Conservation (phyloP, 768 basidiomycete species). For the Calocybe cyanea region DNA sequence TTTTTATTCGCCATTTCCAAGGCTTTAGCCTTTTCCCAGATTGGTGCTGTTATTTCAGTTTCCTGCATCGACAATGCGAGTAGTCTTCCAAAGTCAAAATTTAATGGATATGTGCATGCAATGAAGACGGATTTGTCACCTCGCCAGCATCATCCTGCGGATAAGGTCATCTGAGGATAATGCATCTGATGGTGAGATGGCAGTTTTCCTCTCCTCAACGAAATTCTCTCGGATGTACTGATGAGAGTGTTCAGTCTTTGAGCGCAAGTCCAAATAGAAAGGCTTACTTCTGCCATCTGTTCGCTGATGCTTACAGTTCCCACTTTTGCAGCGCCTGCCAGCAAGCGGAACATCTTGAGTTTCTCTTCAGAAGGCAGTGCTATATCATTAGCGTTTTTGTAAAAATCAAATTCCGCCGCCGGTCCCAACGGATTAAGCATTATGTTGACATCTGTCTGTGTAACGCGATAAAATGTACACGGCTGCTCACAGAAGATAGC, state of each 20-base stretch:
- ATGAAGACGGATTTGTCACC: slow-evolving; percentile 40
- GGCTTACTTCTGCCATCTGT: slow-evolving; percentile 53
- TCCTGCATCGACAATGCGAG: slow-evolving; percentile 60
- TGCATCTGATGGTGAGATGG: slow-evolving; percentile 27
- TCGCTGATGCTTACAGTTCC: slow-evolving; percentile 54
- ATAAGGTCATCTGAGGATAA: slow-evolving; percentile 60
- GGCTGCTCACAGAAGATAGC: background rate
- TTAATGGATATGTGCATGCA: background rate
- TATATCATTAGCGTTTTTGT: slow-evolving; percentile 44
- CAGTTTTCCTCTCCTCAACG: slow-evolving; percentile 40
- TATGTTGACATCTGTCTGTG: slow-evolving; percentile 57
- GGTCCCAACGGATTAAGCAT: slow-evolving; percentile 35
- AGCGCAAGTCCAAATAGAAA: background rate
- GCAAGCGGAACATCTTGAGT: slow-evolving; percentile 51
- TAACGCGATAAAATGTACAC: background rate
- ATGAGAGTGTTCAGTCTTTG: background rate
- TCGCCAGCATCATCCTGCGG: slow-evolving; percentile 63
- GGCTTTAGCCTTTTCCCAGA: slow-evolving; percentile 65
- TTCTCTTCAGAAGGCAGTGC: slow-evolving; percentile 41
- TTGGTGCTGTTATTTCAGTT: slow-evolving; percentile 46
- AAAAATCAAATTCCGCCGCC: slow-evolving; percentile 32
- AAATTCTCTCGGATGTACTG: slow-evolving; percentile 81
- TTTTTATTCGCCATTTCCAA: slow-evolving; percentile 47
- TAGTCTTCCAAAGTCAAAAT: slow-evolving; percentile 37
- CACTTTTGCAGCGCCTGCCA: slow-evolving; percentile 58